These are phyloP conservation scores for Turnera subulata DNA, from an alignment of 345 rosid species.

Conservation along the genomic window DNA sequence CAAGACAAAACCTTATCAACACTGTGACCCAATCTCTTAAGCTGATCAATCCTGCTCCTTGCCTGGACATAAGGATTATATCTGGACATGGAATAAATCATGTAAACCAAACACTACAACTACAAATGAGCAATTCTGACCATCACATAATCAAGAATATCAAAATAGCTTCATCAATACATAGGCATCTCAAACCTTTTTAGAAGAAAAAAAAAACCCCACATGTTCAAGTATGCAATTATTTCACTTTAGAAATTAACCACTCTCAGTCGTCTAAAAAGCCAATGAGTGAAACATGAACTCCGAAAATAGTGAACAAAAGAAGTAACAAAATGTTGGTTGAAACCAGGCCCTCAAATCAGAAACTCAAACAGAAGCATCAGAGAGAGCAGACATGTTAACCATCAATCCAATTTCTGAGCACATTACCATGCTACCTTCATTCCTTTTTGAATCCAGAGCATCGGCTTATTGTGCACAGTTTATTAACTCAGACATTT, in stretches of 20 bases:
- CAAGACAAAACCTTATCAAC: conserved; percentile 71
- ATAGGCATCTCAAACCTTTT: too few relatives aligned
- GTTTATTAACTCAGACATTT: too few relatives aligned
- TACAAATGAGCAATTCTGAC: background rate
- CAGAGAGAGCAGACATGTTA: background rate
- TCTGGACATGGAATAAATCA: conserved; percentile 32
- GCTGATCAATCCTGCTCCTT: conserved; percentile 97
- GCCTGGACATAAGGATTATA: conserved; percentile 98
- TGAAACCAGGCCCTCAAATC: background rate
- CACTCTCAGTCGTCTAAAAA: too few relatives aligned
- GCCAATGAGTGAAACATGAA: too few relatives aligned
- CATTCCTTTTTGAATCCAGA: background rate
- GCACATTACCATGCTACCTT: conserved; percentile 3
- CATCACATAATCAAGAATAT: background rate
- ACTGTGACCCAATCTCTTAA: conserved; percentile 96
- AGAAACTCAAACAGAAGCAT: background rate
- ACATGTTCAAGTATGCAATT: too few relatives aligned
- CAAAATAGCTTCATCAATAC: background rate
- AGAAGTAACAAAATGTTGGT: background rate
- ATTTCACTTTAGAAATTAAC: too few relatives aligned
- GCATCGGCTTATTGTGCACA: conserved; percentile 2
- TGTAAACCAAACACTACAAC: background rate
- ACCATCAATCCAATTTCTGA: background rate
- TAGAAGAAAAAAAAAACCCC: too few relatives aligned
- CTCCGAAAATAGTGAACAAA: background rate